Base-by-base conservation (phyloP, 1,284 basidiomycete species). In the Ceratobasidium sp. region DNA sequence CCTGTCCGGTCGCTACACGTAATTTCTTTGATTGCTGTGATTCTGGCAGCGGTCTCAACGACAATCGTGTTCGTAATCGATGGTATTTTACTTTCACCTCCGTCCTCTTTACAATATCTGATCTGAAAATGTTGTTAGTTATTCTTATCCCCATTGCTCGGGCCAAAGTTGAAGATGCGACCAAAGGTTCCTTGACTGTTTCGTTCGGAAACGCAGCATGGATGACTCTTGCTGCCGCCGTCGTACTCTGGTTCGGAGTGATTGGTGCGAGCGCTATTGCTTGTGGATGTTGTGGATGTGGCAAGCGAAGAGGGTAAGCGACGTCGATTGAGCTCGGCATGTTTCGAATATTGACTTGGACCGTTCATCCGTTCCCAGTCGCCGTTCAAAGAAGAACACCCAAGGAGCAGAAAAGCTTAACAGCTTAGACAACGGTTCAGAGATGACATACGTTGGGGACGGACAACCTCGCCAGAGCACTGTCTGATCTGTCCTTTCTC, bases 201-300 rank as follows among this genome's bases (percentile, higher is more conserved):
- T 75, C 79, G 3, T 90, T 86, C 80, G 91, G 91, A n/a, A 87
- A 88, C 73, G 91, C 80, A 9, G 85, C 89, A 5, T 92, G 91
- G 91, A 87, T 92, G 87, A 84, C 87, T 30, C 76, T 91, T 23
- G 83, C 79, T 8, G 87, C 86, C 5, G 80, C 87, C 67, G 75
- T 86, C 14, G 78, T 87, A 74, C 85, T 87, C 1, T 92, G 90
- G 89, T 52, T 86, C 3, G 86, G 86, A 0, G 85, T 91, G 43
- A 79, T 91, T 30, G 78, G 87, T 16, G 81, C 91, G 61, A 87
- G 87, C 46, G 86, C 87, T 14, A 83, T 88, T 35, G 86, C 86
- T 13, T 92, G 90, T 77, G 86, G 87, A 73, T 92, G 91, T 75
- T 89, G 88, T 80, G 90, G 91, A 18, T 67, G 64, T 23, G 64